Evolutionary conservation across 306 rosid species (phyloP).

Genomic region (Canavalia ensiformis): DNA sequence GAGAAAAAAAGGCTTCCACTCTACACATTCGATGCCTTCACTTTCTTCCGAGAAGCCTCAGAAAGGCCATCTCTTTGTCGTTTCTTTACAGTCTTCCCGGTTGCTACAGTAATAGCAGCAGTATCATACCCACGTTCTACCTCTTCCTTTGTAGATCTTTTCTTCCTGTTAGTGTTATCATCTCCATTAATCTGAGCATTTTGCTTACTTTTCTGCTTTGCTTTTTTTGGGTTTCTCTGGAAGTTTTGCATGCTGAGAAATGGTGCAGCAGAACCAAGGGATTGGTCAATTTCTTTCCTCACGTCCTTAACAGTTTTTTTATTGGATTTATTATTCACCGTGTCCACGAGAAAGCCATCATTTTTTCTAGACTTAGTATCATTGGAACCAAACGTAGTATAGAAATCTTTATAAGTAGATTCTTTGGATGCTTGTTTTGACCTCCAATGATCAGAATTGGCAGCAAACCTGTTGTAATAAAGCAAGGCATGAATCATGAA

Average conservation of each 20-base stretch:
- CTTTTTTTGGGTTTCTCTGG: conserved; percentile 59
- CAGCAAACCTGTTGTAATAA: conserved; percentile 68
- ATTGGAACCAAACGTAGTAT: conserved; percentile 71
- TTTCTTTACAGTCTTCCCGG: conserved; percentile 44
- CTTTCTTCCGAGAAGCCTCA: conserved; percentile 48
- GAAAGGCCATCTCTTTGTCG: conserved; percentile 50
- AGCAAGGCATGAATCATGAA: conserved; percentile 35
- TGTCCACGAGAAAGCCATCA: conserved; percentile 61
- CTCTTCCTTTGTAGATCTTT: conserved; percentile 50
- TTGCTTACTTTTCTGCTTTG: conserved; percentile 50
- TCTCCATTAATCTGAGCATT: conserved; percentile 48
- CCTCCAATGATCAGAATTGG: conserved; percentile 91
- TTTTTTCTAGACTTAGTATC: conserved; percentile 58
- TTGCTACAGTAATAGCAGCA: conserved; percentile 28
- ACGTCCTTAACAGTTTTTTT: conserved; percentile 64
- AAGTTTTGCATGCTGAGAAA: conserved; percentile 68
- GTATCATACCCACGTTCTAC: conserved; percentile 42
- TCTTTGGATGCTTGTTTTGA: conserved; percentile 83
- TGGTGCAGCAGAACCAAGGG: conserved; percentile 63
- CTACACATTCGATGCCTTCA: conserved; percentile 46
- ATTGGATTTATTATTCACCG: conserved; percentile 53
- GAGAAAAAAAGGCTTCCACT: conserved; percentile 15
- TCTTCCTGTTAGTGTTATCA: conserved; percentile 50
- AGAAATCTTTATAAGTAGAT: conserved; percentile 74
- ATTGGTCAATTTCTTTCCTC: conserved; percentile 73